Conservation (phyloP, 1,284 basidiomycete species). For the Athelia psychrophila region DNA sequence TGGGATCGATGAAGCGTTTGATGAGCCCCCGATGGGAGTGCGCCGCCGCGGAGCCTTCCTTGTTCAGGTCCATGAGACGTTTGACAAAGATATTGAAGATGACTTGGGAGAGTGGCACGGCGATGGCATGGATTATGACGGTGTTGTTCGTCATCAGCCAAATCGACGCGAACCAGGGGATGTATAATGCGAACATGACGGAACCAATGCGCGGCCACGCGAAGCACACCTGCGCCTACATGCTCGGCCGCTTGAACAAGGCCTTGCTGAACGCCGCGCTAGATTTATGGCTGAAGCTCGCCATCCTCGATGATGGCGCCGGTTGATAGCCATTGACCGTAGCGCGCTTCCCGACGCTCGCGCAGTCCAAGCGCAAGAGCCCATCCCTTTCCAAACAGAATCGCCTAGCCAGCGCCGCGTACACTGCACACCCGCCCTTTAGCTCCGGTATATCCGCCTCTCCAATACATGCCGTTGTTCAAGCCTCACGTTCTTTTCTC, state of each 20-base stretch:
- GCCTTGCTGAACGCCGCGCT: too few species aligned
- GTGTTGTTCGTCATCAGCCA: too few species aligned
- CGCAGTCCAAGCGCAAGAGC: constrained; percentile 33
- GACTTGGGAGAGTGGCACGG: constrained; percentile 36
- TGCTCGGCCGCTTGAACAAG: too few species aligned
- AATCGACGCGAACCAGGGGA: too few species aligned
- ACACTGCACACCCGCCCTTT: not conserved
- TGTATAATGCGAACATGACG: too few species aligned
- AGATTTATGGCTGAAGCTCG: constrained; percentile 51
- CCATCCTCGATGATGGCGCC: constrained; percentile 32
- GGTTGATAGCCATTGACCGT: constrained; percentile 15
- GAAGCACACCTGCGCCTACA: too few species aligned
- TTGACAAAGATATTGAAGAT: constrained; percentile 33
- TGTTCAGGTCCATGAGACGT: too few species aligned
- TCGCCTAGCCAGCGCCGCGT: constrained; percentile 40
- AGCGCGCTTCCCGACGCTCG: constrained; percentile 33
- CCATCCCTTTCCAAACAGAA: constrained; percentile 41
- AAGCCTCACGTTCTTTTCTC: not conserved
- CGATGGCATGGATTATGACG: too few species aligned
- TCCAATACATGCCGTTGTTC: too few species aligned
- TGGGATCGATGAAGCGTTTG: constrained; percentile 36
- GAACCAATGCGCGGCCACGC: too few species aligned
- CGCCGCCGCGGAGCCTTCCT: too few species aligned
- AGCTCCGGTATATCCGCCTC: too few species aligned
- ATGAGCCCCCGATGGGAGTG: constrained; percentile 30